These are phyloP conservation scores for Tilletiopsis washingtonensis DNA, from an alignment of 1,284 basidiomycete species.

Conservation along the genomic window DNA sequence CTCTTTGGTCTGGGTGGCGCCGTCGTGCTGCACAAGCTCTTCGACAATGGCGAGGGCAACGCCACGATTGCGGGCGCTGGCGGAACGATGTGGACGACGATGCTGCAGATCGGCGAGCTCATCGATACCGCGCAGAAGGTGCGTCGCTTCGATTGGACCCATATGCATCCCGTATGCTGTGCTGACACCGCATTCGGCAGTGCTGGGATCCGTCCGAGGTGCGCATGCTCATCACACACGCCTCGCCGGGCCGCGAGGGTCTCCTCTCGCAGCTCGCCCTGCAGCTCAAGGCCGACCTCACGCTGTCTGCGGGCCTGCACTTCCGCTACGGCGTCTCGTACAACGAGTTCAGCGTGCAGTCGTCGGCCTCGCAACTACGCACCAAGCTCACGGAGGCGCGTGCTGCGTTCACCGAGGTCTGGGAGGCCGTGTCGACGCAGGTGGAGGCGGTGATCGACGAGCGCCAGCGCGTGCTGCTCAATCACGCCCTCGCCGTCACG, in stretches of 20 bases:
- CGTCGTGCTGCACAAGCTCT: slow-evolving; percentile 91
- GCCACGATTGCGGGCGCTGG: slow-evolving; percentile 95
- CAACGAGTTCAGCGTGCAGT: slow-evolving; percentile 92
- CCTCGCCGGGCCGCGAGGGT: slow-evolving; percentile 85
- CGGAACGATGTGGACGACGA: slow-evolving; percentile 98
- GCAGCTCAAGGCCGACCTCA: slow-evolving; percentile 85
- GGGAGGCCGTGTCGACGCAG: slow-evolving; percentile 85
- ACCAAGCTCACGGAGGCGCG: slow-evolving; percentile 72
- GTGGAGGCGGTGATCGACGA: slow-evolving; percentile 89
- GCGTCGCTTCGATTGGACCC: too few species aligned
- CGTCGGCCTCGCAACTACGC: slow-evolving; percentile 79
- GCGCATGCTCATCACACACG: slow-evolving; percentile 83
- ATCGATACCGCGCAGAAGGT: slow-evolving; percentile 93
- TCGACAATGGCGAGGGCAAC: slow-evolving; percentile 87
- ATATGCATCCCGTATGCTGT: too few species aligned
- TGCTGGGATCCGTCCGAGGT: slow-evolving; percentile 83
- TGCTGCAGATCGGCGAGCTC: slow-evolving; percentile 92
- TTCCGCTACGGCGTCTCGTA: slow-evolving; percentile 93
- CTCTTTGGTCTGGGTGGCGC: slow-evolving; percentile 92
- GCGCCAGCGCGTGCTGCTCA: slow-evolving; percentile 74
- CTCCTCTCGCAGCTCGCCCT: slow-evolving; percentile 83
- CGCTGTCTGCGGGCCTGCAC: slow-evolving; percentile 87
- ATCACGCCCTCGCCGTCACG: slow-evolving; percentile 79
- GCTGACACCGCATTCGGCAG: slow-evolving; percentile 20
- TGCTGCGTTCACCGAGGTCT: slow-evolving; percentile 78